Evolutionary conservation across 2,329 filamentous ascomycete species (phyloP), one percentile per base, ranked within the genome.

Genomic region (Mollisia scopiformis): DNA sequence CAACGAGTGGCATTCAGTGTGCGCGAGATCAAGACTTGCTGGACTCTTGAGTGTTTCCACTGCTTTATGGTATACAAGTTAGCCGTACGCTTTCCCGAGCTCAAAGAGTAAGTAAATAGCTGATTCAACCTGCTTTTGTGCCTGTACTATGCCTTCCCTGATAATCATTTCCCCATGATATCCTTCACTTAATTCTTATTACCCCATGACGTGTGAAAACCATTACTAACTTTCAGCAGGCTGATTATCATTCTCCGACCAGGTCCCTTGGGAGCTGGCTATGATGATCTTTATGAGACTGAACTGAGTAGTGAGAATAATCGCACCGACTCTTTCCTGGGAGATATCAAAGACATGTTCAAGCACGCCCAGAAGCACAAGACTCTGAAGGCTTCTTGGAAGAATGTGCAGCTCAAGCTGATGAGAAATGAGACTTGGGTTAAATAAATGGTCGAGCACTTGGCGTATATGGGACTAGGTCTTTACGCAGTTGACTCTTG

Each of bases 171-270:
- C 5, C 21, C 16, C 10, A 3, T 47, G 6, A 23, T 13, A 14
- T 25, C 8, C 8, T n/a, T n/a, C n/a, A n/a, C n/a, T n/a, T n/a
- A n/a, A n/a, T n/a, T n/a, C n/a, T n/a, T n/a, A n/a, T n/a, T n/a
- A n/a, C n/a, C n/a, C n/a, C 39, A 10, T 8, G n/a, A 6, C 2
- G 2, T 27, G 23, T 10, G n/a, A 43, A 2, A 10, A 21, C 11
- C 6, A 10, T 21, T 43, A 6, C 39, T 43, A 10, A 43, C 39
- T 2, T 21, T 21, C 4, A 8, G 23, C 23, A 47, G 43, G 33
- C 14, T 61, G 23, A 58, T 57, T 16, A 30, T 61, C 39, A 33
- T 61, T n/a, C 50, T 61, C 8, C 54, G 59, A 6, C 55, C 49
- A 6, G 59, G 59, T 10, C 35, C 39, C 10, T 23, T 33, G 11